phyloP scores from a whole-genome alignment of 371 early-diverging fungal species.

The Gilbertella persicaria region DNA sequence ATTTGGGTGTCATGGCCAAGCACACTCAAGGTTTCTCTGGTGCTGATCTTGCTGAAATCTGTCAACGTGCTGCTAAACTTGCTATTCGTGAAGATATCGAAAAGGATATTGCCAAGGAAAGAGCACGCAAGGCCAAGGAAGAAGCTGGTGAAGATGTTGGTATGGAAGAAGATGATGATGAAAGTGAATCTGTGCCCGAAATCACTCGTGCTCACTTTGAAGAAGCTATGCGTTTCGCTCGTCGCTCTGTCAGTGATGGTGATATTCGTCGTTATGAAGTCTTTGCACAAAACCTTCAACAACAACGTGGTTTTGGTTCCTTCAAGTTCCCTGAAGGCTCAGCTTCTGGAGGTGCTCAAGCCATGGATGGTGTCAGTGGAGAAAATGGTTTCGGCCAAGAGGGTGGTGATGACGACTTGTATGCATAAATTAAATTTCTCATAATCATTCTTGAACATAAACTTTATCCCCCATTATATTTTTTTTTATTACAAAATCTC shows the following conservation, averaged over 20 bases:
- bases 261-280: slow-evolving; percentile 99
- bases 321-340: slow-evolving; percentile 91
- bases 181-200: slow-evolving; percentile 87
- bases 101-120: slow-evolving; percentile 79
- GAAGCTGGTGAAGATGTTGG: slow-evolving; percentile 66
- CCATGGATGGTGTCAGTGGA: slow-evolving; percentile 35
- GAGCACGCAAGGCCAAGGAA: slow-evolving; percentile 69
- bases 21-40: slow-evolving; percentile 98
- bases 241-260: slow-evolving; percentile 95
- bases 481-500: neutral
- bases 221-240: slow-evolving; percentile 97
- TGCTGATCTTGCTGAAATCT: slow-evolving; percentile 99
- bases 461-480: neutral
- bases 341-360: slow-evolving; percentile 40
- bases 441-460: too few relatives aligned
- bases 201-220: slow-evolving; percentile 97
- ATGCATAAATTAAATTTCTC: slow-evolving; percentile 40
- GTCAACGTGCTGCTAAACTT: slow-evolving; percentile 99
- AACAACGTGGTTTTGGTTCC: slow-evolving; percentile 85
- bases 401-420: slow-evolving; percentile 59
- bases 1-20: slow-evolving; percentile 88
- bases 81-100: slow-evolving; percentile 99
- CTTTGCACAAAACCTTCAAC: slow-evolving; percentile 98
- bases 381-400: slow-evolving; percentile 53
- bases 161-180: slow-evolving; percentile 83